Evolutionary conservation across 352 stramenopile species (phyloP).

Genomic region (Pseudoperonospora humuli): DNA sequence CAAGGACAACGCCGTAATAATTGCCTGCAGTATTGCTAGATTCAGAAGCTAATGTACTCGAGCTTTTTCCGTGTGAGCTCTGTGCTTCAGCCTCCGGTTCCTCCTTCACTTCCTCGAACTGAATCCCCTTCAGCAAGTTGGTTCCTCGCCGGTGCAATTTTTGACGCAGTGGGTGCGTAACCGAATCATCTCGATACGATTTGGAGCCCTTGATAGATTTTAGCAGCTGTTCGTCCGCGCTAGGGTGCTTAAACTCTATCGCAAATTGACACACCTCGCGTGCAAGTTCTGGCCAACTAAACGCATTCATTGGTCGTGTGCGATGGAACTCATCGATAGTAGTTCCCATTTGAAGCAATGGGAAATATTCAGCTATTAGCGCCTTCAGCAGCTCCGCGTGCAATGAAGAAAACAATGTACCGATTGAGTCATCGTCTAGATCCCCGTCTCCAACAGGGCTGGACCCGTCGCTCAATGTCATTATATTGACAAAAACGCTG

Average conservation of each 20-base stretch:
- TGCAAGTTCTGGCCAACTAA: slow-evolving; percentile 78
- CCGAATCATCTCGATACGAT: slow-evolving; percentile 58
- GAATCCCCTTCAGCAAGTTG: slow-evolving; percentile 44
- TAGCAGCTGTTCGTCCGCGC: slow-evolving; percentile 56
- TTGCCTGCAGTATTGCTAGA: slow-evolving; percentile 14
- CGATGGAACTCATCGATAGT: slow-evolving; percentile 64
- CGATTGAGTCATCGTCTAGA: slow-evolving; percentile 46
- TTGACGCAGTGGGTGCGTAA: slow-evolving; percentile 44
- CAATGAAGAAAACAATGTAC: slow-evolving; percentile 36
- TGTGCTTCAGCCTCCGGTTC: slow-evolving; percentile 7
- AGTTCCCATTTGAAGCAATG: slow-evolving; percentile 58
- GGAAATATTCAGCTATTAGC: slow-evolving; percentile 59
- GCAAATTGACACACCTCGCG: slow-evolving; percentile 66
- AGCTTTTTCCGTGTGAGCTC: slow-evolving; percentile 9
- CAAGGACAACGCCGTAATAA: slow-evolving; percentile 48
- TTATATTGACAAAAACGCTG: slow-evolving; percentile 38
- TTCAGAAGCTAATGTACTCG: slow-evolving; percentile 7
- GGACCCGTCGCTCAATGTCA: slow-evolving; percentile 38
- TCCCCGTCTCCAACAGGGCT: slow-evolving; percentile 39
- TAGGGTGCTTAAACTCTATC: slow-evolving; percentile 64
- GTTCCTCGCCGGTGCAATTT: slow-evolving; percentile 29
- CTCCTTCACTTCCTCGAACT: slow-evolving; percentile 40
- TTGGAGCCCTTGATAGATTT: slow-evolving; percentile 73
- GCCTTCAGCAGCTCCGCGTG: slow-evolving; percentile 44
- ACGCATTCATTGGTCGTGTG: slow-evolving; percentile 61